Evolutionary conservation across 1,284 basidiomycete genomes (phyloP), one percentile per base, ranked within the genome.

Genomic region (Rugosomyces carneus): DNA sequence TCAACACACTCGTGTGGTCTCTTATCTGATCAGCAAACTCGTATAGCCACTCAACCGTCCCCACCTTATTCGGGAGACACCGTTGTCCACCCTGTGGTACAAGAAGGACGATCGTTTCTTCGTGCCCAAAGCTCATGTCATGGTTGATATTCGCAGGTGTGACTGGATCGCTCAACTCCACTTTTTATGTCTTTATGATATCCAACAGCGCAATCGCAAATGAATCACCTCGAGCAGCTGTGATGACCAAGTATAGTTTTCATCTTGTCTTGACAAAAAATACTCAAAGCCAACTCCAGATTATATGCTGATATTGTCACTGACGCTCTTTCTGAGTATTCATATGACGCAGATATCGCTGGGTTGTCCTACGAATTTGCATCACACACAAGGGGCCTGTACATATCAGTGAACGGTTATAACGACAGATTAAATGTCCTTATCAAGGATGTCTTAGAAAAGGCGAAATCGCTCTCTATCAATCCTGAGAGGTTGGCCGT

Each of bases 91-190:
- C 16, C 66, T 96, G 9, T 98, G 93, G 93, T 81, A 93, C 68
- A 98, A 98, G 73, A 93, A 93, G 60, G 94, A 98, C 61, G 93
- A 98, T 64, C 79, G 76, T 50, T 97, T 94, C 71, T 95, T 91
- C 88, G 80, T 94, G 4, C 94, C 94, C 0, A 90, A 90, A 60
- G 90, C 90, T 1, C 72, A 78, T 49, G 75, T 83, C n/a, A 64
- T 81, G 46, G 71, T 92, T 42, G 79, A 88, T 53, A 69, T 91
- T 37, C 73, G 83, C 56, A 87, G 79, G 86, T 86, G 57, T 38
- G 62, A n/a, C 32, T 35, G 36, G 16, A 20, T 16, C 10, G 13
- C 3, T 34, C 23, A 6, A 4, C 19, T 6, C 13, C 31, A n/a
- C n/a, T 7, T n/a, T 21, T 26, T 16, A 21, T 2, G 40, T 34